These are phyloP conservation scores for Protea cynaroides DNA, from an alignment of 164 flowering plant genomes.

Conservation along the genomic window DNA sequence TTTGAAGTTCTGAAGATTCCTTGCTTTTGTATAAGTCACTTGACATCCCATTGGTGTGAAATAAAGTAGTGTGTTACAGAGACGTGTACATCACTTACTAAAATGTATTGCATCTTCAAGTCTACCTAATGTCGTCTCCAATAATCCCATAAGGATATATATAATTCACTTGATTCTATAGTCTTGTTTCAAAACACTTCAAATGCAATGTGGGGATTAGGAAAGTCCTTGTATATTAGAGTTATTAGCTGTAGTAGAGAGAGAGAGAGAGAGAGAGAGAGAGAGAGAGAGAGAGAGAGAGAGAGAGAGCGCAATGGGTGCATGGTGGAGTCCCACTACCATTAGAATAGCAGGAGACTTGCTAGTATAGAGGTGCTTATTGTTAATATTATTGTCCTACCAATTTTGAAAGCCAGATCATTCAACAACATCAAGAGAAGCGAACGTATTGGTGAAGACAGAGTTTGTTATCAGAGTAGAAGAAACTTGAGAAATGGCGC, in stretches of 20 bases:
- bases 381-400: too few relatives aligned
- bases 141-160: background rate
- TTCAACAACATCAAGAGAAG: too few relatives aligned
- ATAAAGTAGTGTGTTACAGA: slow-evolving; percentile 5
- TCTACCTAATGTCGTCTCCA: slow-evolving; percentile 11
- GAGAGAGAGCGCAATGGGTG: too few relatives aligned
- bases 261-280: slow-evolving; percentile 1
- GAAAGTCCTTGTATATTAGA: background rate
- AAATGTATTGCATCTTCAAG: background rate
- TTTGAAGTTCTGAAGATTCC: slow-evolving; percentile 5
- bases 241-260: background rate
- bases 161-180: background rate
- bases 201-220: slow-evolving; percentile 2
- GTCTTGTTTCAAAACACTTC: too few relatives aligned
- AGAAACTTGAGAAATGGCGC: too few relatives aligned
- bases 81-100: slow-evolving; percentile 14
- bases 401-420: too few relatives aligned
- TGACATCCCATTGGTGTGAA: slow-evolving; percentile 12
- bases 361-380: too few relatives aligned
- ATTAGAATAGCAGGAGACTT: too few relatives aligned
- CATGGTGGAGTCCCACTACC: too few relatives aligned
- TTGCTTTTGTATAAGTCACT: slow-evolving; percentile 6
- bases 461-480: too few relatives aligned
- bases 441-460: too few relatives aligned
- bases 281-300: background rate